Base-by-base conservation (phyloP, 192 early-diverging fungal species). In the Podila epigama region DNA sequence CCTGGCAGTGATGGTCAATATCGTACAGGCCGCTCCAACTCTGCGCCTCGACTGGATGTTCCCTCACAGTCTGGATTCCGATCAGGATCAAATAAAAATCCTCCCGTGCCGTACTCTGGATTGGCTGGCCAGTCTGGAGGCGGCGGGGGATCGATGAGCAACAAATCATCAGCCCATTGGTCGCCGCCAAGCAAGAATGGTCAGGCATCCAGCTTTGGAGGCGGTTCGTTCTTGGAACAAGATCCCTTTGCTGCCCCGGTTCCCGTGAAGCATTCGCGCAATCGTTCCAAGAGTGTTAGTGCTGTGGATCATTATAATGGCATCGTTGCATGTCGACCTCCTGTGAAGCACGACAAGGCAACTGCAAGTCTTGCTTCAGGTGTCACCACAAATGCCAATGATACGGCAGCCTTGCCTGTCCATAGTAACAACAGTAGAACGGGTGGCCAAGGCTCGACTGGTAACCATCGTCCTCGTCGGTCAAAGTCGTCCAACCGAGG, bases 401-500 rank as follows among this genome's bases (percentile, higher is more conserved):
- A 22, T 10, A 9, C 44, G 25, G 44, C 0, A n/a, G n/a, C n/a
- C n/a, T n/a, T n/a, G n/a, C n/a, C n/a, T n/a, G n/a, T n/a, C n/a
- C n/a, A n/a, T n/a, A n/a, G n/a, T n/a, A n/a, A n/a, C n/a, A n/a
- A n/a, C n/a, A n/a, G n/a, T n/a, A n/a, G n/a, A n/a, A n/a, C n/a
- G n/a, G n/a, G n/a, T n/a, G n/a, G n/a, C n/a, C n/a, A n/a, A n/a
- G n/a, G n/a, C n/a, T n/a, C n/a, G n/a, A 22, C 44, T 22, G 44
- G 44, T 4, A 15, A 18, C 1, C 44, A 18, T 4, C n/a, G 44
- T 7, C 44, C n/a, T 18, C 44, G 44, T 22, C 55, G 55, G 1
- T 33, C 27, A 28, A 57, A 57, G 32, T 57, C 55, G n/a, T 57
- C 55, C n/a, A 33, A 33, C 33, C 55, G 55, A 6, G 48, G n/a